Base-by-base conservation (phyloP, 1,284 basidiomycete genomes). In the Malassezia yamatoensis region DNA sequence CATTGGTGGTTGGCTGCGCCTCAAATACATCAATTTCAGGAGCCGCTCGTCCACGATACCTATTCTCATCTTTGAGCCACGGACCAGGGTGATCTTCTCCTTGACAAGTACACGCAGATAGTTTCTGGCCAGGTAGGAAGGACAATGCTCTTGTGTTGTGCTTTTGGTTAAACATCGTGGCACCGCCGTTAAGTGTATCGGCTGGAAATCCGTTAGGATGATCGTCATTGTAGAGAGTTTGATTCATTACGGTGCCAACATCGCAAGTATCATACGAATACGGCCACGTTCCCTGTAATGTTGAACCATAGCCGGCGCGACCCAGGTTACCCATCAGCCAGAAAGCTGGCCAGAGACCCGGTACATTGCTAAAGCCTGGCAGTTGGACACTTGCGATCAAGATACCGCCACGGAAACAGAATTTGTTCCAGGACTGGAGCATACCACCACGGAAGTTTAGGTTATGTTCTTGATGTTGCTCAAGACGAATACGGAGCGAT, bases 361-460 rank as follows among this genome's bases (percentile, higher is more conserved):
- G 68, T 6, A 75, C 69, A 53, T 79, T 79, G 66, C 81, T 83
- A 15, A 77, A 76, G 0, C 91, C 93, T 0, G 93, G 91, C 8
- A 96, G 78, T n/a, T 81, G 81, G n/a, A 90, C 83, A 5, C 64
- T 56, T 3, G 52, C 82, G 73, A 91, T 88, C 53, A 96, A 79
- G 71, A 90, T 90, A 1, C 90, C 91, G 0, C 87, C 88, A 3
- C 85, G 93, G 76, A 93, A 96, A 77, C 91, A 94, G 59, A 96
- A 87, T 75, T 94, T 89, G 75, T 90, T 90, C 88, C 88, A 80
- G 0, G 75, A 74, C 52, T 77, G 77, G 11, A 80, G 62, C 76
- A 79, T 78, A 21, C 79, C 80, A 35, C 89, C 10, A 81, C 80
- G 67, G 62, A 73, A 72, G 65, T 87, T 77, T 59, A 94, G 79